Conservation (phyloP, 306 rosid genomes). For the Heteromeles arbutifolia region DNA sequence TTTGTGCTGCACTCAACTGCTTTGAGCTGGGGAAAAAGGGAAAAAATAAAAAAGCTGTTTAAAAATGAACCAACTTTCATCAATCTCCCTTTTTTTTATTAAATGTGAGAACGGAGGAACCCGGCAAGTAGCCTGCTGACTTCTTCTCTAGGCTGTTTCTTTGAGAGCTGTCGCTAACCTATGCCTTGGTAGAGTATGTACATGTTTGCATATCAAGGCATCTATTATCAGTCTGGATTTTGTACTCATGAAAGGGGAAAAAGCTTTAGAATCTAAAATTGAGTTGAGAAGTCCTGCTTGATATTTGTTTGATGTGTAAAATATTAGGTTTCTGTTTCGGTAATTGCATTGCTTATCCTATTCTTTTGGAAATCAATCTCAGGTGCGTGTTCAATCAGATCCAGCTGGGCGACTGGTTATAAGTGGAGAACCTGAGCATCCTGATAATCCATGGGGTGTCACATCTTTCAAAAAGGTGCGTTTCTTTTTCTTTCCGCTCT, state of each 20-base stretch:
- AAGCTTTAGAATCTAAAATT: neutral
- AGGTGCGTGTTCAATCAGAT: conserved; percentile 98
- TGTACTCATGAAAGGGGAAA: neutral
- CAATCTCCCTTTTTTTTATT: neutral
- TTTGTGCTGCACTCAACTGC: neutral
- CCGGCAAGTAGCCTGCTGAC: neutral
- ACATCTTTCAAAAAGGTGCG: conserved; percentile 90
- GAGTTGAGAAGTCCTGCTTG: neutral
- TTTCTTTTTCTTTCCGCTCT: neutral
- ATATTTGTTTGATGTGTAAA: neutral
- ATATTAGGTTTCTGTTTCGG: neutral
- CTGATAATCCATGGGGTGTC: conserved; percentile 95
- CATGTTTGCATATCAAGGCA: neutral
- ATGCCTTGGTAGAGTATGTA: neutral
- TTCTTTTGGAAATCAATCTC: conserved; percentile 1
- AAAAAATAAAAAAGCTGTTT: no score
- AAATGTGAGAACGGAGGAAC: neutral
- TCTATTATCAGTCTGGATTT: neutral
- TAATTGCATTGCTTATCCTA: neutral
- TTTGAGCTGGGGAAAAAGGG: neutral
- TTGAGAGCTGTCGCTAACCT: neutral
- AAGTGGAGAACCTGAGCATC: conserved; percentile 94
- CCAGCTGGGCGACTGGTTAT: conserved; percentile 91
- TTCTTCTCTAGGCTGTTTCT: neutral
- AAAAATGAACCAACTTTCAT: neutral